Evolutionary conservation across 768 basidiomycete genomes (phyloP), one percentile per base, ranked within the genome.

Genomic region (Dacryopinax primogenitus): DNA sequence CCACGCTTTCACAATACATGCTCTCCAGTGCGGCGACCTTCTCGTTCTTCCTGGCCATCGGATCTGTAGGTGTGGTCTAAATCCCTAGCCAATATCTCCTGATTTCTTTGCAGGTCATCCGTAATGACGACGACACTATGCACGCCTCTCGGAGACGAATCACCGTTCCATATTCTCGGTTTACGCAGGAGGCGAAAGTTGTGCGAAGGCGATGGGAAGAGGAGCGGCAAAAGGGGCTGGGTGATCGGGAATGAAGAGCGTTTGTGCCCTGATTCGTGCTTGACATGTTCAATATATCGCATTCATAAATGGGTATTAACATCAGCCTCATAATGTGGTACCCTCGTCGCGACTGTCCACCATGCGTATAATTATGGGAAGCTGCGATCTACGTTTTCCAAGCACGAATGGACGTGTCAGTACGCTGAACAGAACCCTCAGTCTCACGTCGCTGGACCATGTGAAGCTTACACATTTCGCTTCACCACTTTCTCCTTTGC

Each of bases 1-100:
- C 91, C 2, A 96, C 96, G 0, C 83, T 99, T 62, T 95, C 94
- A 15, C 92, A 94, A 71, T 98, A 97, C 76, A 99, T 99, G 96
- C 83, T 97, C 32, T 91, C 90, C 71, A 98, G 95, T 70, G 95
- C 91, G 3, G 94, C 94, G 7, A 96, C 95, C 0, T 98, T 99
- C 75, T 87, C 87, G 1, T 97, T 97, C 79, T 98, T 98, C 86
- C 86, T 98, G 67, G 84, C 92, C 39, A 90, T 96, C 72, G 89
- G 92, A 72, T 92, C 92, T 33, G 92, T 94, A 72, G 71, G 85
- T 72, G 2, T 37, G 28, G 32, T 37, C 37, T 62, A 32, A 63
- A 63, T 65, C 67, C 63, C n/a, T 23, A 23, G 41, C 63, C 41
- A 64, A 63, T 67, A 63, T 23, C 51, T 62, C 45, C 30, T 62